Evolutionary conservation across 371 early-diverging fungal genomes (phyloP), one percentile per base, ranked within the genome.

Genomic region (Haplosporangium sp.): DNA sequence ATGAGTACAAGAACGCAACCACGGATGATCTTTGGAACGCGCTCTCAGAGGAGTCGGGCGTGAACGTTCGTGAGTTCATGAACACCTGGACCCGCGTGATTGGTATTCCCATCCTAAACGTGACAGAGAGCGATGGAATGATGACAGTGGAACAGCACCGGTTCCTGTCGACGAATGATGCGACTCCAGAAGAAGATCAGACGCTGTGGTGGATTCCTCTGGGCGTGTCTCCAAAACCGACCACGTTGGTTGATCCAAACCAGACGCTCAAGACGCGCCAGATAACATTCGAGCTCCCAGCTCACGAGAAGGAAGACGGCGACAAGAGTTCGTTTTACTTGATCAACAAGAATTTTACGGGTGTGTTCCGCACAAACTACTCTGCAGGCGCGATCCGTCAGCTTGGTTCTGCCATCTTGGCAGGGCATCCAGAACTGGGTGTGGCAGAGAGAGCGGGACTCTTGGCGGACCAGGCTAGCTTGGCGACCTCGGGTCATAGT

Each of bases 1-100:
- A 94, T 84, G 76, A 87, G 81, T 96, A 90, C 81, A 82, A 83
- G 43, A 97, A 97, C 83, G 93, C 96, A 7, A 88, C 83, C 51
- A 95, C 95, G n/a, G 66, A 80, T 23, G 96, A 97, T 74, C 86
- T 96, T 54, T 98, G 99, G 98, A 61, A 66, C 9, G 87, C 92
- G 9, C 83, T 97, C 21, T 68, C 85, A 42, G 89, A 83, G 41
- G 85, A 88, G 11, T 90, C 91, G 43, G 91, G 91, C 48, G 73
- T 83, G 12, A 88, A 93, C 64, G 93, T 96, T 47, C 82, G 82
- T 5, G 65, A 88, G 67, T 87, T 97, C 68, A 95, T 97, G 95
- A 83, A 86, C 51, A 61, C 85, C 40, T 98, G 99, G 99, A 96
- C 96, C 9, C 82, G 84, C n/a, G 79, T 90, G 57, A 84, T 89